Evolutionary conservation across 495 filamentous ascomycete species (phyloP), one percentile per base, ranked within the genome.

Genomic region (Hypoxylon intermedium): DNA sequence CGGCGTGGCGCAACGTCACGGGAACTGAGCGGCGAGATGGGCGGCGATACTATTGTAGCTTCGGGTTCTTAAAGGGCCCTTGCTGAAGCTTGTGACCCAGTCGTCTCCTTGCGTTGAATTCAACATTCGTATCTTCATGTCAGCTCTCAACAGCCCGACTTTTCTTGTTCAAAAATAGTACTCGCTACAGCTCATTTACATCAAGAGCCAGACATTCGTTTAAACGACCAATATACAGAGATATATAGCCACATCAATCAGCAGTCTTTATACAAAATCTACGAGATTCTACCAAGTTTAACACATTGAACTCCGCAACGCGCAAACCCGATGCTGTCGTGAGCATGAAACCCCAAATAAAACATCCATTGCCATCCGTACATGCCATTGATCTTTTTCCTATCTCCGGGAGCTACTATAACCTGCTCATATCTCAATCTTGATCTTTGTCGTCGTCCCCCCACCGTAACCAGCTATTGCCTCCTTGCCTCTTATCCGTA

Each of bases 11-110:
- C 73, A 45, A 80, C 78, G 38, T 78, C 73, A 69, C 61, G 79
- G 36, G 79, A 82, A 48, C 40, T 83, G 69, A 76, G 74, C 58
- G 80, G 79, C 33, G 79, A 82, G 74, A 81, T 81, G 80, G 76
- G 78, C 58, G 80, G 79, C 33, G 80, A 83, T 77, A 83, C 80
- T 30, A 44, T 53, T 30, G 21, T 36, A 15, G 44, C 49, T 5
- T 36, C 20, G 12, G 40, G 52, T 33, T 53, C 53, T 11, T 58
- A 30, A 51, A 28, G 43, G 36, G 23, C 20, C 16, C 5, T 2
- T 6, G 3, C 34, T 28, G 16, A 18, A 16, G 9, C 31, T 3
- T 18, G 23, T 37, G 31, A 24, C 46, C 36, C 7, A 9, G 6
- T 31, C 18, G 20, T 31, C 51, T 42, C 44, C 16, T 41, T 50